Evolutionary conservation across 2,329 filamentous ascomycete species (phyloP).

Genomic region (Cercospora sp.): DNA sequence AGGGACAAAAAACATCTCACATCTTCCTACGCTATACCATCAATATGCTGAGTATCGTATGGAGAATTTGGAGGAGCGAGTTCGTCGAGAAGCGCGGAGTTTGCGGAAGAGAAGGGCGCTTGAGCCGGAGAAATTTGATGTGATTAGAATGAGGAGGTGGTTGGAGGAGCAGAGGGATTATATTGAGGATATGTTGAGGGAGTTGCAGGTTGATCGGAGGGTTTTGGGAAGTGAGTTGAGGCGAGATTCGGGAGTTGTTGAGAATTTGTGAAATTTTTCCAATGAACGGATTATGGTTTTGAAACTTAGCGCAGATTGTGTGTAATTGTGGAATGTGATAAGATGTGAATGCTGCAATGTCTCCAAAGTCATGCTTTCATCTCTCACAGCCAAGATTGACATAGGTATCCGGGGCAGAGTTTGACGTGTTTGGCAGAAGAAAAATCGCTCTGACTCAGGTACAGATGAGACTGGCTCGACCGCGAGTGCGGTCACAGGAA

Average conservation of each 20-base stretch:
- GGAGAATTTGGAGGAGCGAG: slow-evolving; percentile 61
- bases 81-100: slow-evolving; percentile 40
- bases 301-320: not conserved
- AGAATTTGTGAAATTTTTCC: not conserved
- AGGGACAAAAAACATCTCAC: slow-evolving; percentile 60
- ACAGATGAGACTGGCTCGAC: too few relatives aligned
- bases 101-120: not conserved
- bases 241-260: not conserved
- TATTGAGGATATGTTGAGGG: slow-evolving; percentile 3
- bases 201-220: not conserved
- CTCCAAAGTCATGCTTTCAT: not conserved
- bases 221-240: too few relatives aligned
- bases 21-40: slow-evolving; percentile 59
- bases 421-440: too few relatives aligned
- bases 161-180: slow-evolving; percentile 11
- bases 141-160: not conserved
- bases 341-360: not conserved
- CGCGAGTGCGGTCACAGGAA: too few relatives aligned
- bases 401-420: not conserved
- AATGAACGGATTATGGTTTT: not conserved
- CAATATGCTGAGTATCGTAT: slow-evolving; percentile 64
- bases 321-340: not conserved
- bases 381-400: not conserved
- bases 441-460: too few relatives aligned
- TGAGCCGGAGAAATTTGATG: not conserved